These are phyloP conservation scores for Phytophthora idaei DNA, from an alignment of 352 stramenopile species.

Conservation along the genomic window DNA sequence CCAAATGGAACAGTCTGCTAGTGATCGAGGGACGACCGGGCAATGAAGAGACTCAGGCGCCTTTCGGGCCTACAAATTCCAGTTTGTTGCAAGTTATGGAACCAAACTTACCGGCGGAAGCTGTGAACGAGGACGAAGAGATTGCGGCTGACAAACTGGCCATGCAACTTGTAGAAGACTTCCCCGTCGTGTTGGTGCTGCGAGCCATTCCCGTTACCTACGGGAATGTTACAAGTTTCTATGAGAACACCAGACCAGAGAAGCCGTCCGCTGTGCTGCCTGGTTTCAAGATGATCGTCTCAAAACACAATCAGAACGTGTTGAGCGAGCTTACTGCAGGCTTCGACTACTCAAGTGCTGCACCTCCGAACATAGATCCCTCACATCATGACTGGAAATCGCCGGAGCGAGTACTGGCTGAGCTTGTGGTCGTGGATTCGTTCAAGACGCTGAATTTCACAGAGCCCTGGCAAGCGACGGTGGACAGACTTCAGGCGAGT, in stretches of 20 bases:
- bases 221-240: slow-evolving; percentile 82
- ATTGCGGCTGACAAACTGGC: slow-evolving; percentile 71
- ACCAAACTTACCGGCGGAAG: slow-evolving; percentile 31
- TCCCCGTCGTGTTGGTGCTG: slow-evolving; percentile 79
- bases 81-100: slow-evolving; percentile 56
- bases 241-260: slow-evolving; percentile 45
- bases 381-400: slow-evolving; percentile 60
- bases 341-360: slow-evolving; percentile 20
- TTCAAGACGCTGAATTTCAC: slow-evolving; percentile 74
- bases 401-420: slow-evolving; percentile 50
- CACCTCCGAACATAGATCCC: slow-evolving; percentile 16
- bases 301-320: slow-evolving; percentile 49
- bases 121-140: slow-evolving; percentile 70
- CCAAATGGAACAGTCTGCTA: slow-evolving; percentile 81
- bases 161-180: slow-evolving; percentile 59
- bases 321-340: slow-evolving; percentile 21
- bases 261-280: slow-evolving; percentile 56
- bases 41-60: slow-evolving; percentile 50
- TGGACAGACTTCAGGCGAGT: slow-evolving; percentile 48
- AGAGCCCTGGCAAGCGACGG: slow-evolving; percentile 54
- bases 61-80: slow-evolving; percentile 52
- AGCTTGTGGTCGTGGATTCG: slow-evolving; percentile 62
- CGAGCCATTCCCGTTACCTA: slow-evolving; percentile 65
- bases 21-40: slow-evolving; percentile 52
- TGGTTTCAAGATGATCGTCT: slow-evolving; percentile 83